Percentiles rank a stretch among this genome's conserved stretches.
phyloP scores from a whole-genome alignment of 768 basidiomycete genomes.

The Boletus rubropictus region DNA sequence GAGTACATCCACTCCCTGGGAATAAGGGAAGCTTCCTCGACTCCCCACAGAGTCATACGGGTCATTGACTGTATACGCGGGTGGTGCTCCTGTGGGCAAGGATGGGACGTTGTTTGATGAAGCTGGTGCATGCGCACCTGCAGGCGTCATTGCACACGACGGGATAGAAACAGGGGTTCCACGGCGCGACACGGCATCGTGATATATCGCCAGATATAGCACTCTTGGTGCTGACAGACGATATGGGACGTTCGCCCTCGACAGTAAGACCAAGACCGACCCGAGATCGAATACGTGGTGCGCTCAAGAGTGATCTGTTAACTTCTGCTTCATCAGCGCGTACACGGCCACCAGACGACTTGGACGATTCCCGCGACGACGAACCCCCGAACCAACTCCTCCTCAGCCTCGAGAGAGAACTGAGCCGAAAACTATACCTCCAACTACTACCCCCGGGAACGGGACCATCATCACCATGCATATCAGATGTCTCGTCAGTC shows the following conservation, averaged over 20 bases:
- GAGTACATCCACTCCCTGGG: conserved; percentile 40
- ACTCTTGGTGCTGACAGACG: conserved; percentile 51
- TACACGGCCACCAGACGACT: conserved; percentile 21
- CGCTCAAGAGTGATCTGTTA: conserved; percentile 35
- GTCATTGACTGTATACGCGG: conserved; percentile 28
- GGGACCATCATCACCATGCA: conserved; percentile 13
- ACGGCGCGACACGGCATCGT: conserved; percentile 51
- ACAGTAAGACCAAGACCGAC: conserved; percentile 34
- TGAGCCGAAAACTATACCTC: conserved; percentile 39
- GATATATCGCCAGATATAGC: conserved; percentile 52
- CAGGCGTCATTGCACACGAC: conserved; percentile 45
- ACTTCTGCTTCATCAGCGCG: conserved; percentile 44
- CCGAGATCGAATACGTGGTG: conserved; percentile 16
- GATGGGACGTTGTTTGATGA: conserved; percentile 8
- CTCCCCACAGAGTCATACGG: conserved; percentile 27
- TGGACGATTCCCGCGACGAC: conserved; percentile 27
- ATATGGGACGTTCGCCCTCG: conserved; percentile 49
- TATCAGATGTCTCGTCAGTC: conserved; percentile 10
- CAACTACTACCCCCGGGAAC: conserved; percentile 29
- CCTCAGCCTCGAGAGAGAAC: conserved; percentile 45
- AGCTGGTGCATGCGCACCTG: conserved; percentile 22
- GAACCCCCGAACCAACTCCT: conserved; percentile 51
- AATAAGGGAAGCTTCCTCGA: conserved; percentile 22
- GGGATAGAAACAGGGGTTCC: conserved; percentile 39
- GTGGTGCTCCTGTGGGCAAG: conserved; percentile 24